Percentiles rank a stretch among this genome's conserved stretches.
phyloP scores from a whole-genome alignment of 352 stramenopile species.

The Aphanomyces euteiches region DNA sequence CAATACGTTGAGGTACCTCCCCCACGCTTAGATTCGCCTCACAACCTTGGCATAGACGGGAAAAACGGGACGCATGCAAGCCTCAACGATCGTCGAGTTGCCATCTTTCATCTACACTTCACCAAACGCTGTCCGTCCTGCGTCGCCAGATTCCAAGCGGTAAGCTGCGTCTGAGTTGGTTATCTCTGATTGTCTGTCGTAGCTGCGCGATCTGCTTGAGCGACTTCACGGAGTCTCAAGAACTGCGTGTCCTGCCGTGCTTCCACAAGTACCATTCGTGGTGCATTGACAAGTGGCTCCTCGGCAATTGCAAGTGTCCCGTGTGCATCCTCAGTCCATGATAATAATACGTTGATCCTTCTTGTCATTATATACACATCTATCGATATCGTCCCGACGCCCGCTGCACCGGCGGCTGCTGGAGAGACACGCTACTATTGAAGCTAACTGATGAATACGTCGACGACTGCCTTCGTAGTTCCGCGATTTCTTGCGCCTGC shows the following conservation, averaged over 20 bases:
- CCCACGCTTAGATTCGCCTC: background rate
- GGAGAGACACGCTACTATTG: background rate
- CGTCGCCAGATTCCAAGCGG: background rate
- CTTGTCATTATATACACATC: conserved; percentile 9
- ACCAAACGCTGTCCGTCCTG: background rate
- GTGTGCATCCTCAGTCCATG: conserved; percentile 18
- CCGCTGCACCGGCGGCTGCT: background rate
- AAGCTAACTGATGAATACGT: background rate
- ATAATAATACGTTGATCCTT: background rate
- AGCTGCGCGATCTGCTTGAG: conserved; percentile 90
- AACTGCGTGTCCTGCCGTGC: conserved; percentile 92
- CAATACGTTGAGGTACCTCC: conserved; percentile 14
- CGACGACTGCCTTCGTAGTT: conserved; percentile 3
- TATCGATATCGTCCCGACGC: conserved; percentile 12
- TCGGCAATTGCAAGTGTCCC: conserved; percentile 19
- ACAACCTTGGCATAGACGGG: background rate
- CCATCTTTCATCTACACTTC: conserved; percentile 12
- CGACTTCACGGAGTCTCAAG: conserved; percentile 83
- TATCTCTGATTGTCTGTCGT: background rate
- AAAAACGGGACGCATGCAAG: conserved; percentile 17
- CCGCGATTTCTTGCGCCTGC: conserved; percentile 1
- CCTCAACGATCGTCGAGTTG: conserved; percentile 22
- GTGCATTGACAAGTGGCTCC: conserved; percentile 60
- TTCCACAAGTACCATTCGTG: conserved; percentile 92
- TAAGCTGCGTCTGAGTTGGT: background rate